Evolutionary conservation across 2,329 filamentous ascomycete species (phyloP), one percentile per base, ranked within the genome.

Genomic region (Erysiphe pulchra): DNA sequence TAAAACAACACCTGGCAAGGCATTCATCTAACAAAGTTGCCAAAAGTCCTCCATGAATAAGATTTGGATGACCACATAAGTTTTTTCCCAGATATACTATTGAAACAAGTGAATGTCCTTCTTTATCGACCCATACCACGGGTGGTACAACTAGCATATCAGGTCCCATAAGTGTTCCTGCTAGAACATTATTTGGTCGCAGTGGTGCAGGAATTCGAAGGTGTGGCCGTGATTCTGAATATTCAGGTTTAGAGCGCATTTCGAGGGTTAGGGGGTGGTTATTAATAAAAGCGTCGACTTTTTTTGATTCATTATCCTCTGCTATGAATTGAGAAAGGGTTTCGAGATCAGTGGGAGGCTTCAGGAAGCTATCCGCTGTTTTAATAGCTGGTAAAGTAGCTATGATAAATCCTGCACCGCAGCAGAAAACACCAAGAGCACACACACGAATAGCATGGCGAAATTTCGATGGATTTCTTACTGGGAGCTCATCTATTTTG

Each of bases 11-110:
- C 46, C 84, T 70, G 31, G 81, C 87, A 39, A 95, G 65, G 0
- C 83, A 84, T 61, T 95, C 87, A 58, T 95, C 87, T 45, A 95
- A 65, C 59, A 95, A 70, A 12, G 87, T 94, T n/a, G 87, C 87
- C 47, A 95, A 65, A 51, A 93, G 65, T 0, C 87, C 87, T 44
- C 87, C 87, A 59, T 95, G 90, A 7, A 94, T 72, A 50, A 95
- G 83, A 2, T 81, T 84, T 6, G 83, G 81, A 60, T 95, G 86
- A 1, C 87, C 87, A 58, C 84, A 94, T 37, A 95, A 65, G 54
- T 82, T 76, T 2, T 69, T 63, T 1, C 87, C 87, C 0, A 93
- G 68, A 57, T 86, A 86, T 45, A 77, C 70, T 38, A 95, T 70
- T 14, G 75, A 73, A 7, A 86, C 73, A 46, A 82, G 64, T 44